Percentiles rank a stretch among this genome's conserved stretches.
phyloP scores from a whole-genome alignment of 805 yeast species.

The Wickerhamiella cacticola region DNA sequence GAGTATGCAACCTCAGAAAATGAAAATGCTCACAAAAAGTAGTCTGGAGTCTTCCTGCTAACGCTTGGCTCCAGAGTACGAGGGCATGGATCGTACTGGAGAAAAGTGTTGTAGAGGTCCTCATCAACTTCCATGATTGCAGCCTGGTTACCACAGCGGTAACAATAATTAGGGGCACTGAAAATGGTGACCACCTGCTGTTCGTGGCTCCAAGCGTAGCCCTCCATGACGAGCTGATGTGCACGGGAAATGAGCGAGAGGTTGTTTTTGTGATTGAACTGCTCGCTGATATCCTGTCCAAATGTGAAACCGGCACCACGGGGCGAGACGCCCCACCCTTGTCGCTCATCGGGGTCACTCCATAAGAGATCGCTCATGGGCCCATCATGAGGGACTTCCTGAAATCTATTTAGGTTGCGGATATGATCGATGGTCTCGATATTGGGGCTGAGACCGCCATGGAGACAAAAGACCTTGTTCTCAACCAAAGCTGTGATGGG shows the following conservation, averaged over 20 bases:
- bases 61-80: slow-evolving; percentile 97
- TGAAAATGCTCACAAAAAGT: slow-evolving; percentile 46
- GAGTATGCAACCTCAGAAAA: neutral
- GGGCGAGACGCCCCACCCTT: slow-evolving; percentile 97
- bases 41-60: slow-evolving; percentile 42
- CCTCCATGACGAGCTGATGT: slow-evolving; percentile 96
- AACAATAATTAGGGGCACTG: slow-evolving; percentile 93
- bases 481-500: slow-evolving; percentile 94
- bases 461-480: slow-evolving; percentile 83
- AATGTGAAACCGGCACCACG: slow-evolving; percentile 99
- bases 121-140: slow-evolving; percentile 98
- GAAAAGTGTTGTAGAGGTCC: slow-evolving; percentile 65
- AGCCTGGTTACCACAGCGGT: slow-evolving; percentile 96
- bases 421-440: slow-evolving; percentile 92
- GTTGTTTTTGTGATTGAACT: slow-evolving; percentile 87
- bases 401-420: slow-evolving; percentile 82
- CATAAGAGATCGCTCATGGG: slow-evolving; percentile 95
- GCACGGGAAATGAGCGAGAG: slow-evolving; percentile 84
- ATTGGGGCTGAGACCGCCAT: slow-evolving; percentile 96
- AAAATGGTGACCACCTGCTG: slow-evolving; percentile 89
- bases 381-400: slow-evolving; percentile 96
- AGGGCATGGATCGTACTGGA: slow-evolving; percentile 92
- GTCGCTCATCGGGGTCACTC: slow-evolving; percentile 96
- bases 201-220: slow-evolving; percentile 89
- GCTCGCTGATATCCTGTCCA: slow-evolving; percentile 93